Percentiles rank a stretch among this genome's conserved stretches.
Conservation (phyloP, 768 basidiomycete species). For the Cantharellus cinnabarinus region DNA sequence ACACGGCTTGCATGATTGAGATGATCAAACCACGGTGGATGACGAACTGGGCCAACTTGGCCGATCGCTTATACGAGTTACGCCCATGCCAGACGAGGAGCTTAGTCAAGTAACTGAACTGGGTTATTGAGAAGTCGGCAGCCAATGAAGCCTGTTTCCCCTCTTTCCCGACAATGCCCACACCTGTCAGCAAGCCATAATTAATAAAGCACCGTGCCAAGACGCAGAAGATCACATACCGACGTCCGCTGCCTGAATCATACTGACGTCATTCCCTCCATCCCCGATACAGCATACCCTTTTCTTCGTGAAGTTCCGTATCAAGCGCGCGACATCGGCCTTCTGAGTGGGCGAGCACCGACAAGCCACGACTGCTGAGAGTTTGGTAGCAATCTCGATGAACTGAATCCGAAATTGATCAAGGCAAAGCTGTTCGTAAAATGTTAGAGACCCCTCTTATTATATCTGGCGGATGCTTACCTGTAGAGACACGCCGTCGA, state of each 20-base stretch:
- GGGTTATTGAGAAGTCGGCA: conserved; percentile 93
- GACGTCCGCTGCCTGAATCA: conserved; percentile 99
- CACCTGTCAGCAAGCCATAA: conserved; percentile 30
- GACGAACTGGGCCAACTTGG: conserved; percentile 95
- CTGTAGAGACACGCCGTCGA: conserved; percentile 92
- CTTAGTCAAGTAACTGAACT: conserved; percentile 90
- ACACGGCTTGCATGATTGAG: conserved; percentile 94
- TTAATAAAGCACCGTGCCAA: background rate
- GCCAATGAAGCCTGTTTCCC: conserved; percentile 98
- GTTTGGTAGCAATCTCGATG: conserved; percentile 85
- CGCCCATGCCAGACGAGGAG: conserved; percentile 96
- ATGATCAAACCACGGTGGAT: conserved; percentile 96
- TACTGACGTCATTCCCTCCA: conserved; percentile 97
- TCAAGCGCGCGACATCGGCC: conserved; percentile 88
- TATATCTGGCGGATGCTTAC: conserved; percentile 20
- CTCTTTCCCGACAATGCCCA: conserved; percentile 98
- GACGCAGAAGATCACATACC: conserved; percentile 33
- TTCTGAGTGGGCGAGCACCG: conserved; percentile 98
- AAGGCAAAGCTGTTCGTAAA: conserved; percentile 50
- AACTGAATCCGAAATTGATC: conserved; percentile 85
- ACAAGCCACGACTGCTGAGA: conserved; percentile 91
- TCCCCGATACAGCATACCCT: conserved; percentile 98
- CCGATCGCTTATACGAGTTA: conserved; percentile 93
- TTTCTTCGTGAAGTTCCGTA: conserved; percentile 77
- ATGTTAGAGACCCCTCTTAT: background rate